Percentiles rank a stretch among this genome's conserved stretches.
phyloP scores from a whole-genome alignment of 192 early-diverging fungal species.

The Ramicandelaber brevisporus region DNA sequence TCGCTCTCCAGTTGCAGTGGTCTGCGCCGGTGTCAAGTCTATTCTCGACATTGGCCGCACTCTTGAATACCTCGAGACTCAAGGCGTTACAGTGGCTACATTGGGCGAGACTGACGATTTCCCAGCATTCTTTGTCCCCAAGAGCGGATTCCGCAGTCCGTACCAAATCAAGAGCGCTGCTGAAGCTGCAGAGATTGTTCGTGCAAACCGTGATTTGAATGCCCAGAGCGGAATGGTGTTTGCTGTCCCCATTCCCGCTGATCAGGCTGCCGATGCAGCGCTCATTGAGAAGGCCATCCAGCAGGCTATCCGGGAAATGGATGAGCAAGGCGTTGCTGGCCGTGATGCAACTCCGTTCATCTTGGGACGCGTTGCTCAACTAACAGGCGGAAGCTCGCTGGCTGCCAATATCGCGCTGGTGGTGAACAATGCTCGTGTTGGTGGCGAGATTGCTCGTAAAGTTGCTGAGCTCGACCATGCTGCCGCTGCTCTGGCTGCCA shows the following conservation, averaged over 20 bases:
- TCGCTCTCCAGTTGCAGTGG: slow-evolving; percentile 73
- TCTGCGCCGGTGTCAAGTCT: slow-evolving; percentile 92
- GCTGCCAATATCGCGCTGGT: slow-evolving; percentile 52
- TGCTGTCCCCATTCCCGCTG: slow-evolving; percentile 66
- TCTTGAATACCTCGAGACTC: slow-evolving; percentile 75
- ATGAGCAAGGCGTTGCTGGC: slow-evolving; percentile 34
- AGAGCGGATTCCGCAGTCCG: slow-evolving; percentile 25
- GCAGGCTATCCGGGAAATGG: slow-evolving; percentile 40
- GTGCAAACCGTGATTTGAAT: slow-evolving; percentile 28
- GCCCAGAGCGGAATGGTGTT: slow-evolving; percentile 62
- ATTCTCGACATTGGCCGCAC: slow-evolving; percentile 85
- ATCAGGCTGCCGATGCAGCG: slow-evolving; percentile 26
- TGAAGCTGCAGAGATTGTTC: slow-evolving; percentile 16
- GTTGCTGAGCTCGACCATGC: slow-evolving; percentile 8
- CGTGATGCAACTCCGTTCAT: slow-evolving; percentile 87
- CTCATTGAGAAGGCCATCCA: slow-evolving; percentile 44
- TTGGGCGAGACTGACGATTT: slow-evolving; percentile 38
- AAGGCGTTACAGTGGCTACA: slow-evolving; percentile 76
- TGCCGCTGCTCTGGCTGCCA: slow-evolving; percentile 3
- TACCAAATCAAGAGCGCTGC: slow-evolving; percentile 11
- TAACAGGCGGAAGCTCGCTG: slow-evolving; percentile 60
- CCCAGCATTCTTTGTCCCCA: slow-evolving; percentile 76
- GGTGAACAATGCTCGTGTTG: slow-evolving; percentile 73
- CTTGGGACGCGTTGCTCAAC: slow-evolving; percentile 52
- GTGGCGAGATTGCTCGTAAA: slow-evolving; percentile 43